phyloP scores from a whole-genome alignment of 2,329 filamentous ascomycete genomes.

The Pezicula rhizophila region DNA sequence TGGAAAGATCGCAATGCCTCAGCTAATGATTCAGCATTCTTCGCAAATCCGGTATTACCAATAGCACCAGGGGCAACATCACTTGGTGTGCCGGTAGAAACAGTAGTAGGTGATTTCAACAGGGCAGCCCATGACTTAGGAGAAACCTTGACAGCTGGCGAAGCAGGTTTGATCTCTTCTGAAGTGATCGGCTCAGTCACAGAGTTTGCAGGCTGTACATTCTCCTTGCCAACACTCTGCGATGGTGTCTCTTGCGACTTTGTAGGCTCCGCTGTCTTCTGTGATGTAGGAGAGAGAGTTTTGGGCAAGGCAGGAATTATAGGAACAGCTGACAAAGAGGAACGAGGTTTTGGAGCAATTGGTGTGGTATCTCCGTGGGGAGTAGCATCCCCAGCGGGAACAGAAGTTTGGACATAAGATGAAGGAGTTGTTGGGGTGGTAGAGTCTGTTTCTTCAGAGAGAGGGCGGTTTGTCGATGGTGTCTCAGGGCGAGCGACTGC shows the following conservation, averaged over 20 bases:
- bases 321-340: constrained; percentile 37
- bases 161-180: constrained; percentile 29
- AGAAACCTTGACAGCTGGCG: constrained; percentile 35
- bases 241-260: constrained; percentile 8
- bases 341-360: constrained; percentile 21
- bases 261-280: constrained; percentile 9
- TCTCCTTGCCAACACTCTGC: not conserved
- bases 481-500: constrained; percentile 39
- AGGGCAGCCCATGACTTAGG: constrained; percentile 66
- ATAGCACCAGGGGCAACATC: not conserved
- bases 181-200: not conserved
- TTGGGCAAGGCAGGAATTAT: constrained; percentile 39
- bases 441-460: constrained; percentile 31
- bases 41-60: constrained; percentile 18
- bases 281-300: constrained; percentile 28
- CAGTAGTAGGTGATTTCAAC: constrained; percentile 45
- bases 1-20: constrained; percentile 73
- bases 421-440: constrained; percentile 51
- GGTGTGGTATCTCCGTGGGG: constrained; percentile 19
- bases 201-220: not conserved
- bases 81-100: constrained; percentile 31
- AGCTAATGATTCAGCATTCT: constrained; percentile 57
- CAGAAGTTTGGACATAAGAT: constrained; percentile 30
- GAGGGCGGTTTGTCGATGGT: constrained; percentile 33
- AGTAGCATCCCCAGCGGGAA: constrained; percentile 5